Evolutionary conservation across 768 basidiomycete species (phyloP).

Genomic region (Leucosporidium yakuticum): DNA sequence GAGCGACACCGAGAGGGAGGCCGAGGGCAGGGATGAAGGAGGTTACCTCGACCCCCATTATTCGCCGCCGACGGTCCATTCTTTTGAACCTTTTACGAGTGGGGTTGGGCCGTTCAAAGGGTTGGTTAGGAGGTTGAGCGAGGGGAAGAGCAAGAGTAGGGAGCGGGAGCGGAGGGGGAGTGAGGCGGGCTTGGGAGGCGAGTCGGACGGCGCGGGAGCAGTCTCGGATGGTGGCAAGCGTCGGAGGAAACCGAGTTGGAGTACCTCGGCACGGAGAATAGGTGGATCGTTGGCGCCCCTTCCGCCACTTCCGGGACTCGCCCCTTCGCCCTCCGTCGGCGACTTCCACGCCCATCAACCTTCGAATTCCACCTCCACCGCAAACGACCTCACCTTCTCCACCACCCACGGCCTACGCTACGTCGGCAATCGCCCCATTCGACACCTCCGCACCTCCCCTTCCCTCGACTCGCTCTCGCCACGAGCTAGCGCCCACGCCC

Average conservation of each 20-base stretch:
- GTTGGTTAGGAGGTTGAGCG: too few species aligned
- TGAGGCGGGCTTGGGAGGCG: too few species aligned
- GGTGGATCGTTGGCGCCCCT: too few species aligned
- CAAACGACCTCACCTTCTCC: too few species aligned
- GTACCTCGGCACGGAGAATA: too few species aligned
- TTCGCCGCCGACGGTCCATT: constrained; percentile 19
- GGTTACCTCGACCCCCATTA: neutral
- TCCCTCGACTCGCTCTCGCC: constrained; percentile 18
- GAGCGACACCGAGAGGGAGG: constrained; percentile 7
- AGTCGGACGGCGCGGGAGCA: too few species aligned
- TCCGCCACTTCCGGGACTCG: neutral
- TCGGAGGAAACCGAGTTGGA: too few species aligned
- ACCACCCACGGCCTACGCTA: neutral
- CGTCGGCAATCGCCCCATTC: constrained; percentile 19
- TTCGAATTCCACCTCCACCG: too few species aligned
- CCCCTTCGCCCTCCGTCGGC: neutral
- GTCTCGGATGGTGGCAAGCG: too few species aligned
- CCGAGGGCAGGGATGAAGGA: neutral
- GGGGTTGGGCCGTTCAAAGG: neutral
- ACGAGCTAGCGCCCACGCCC: neutral
- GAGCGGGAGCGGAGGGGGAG: too few species aligned
- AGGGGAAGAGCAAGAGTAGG: too few species aligned
- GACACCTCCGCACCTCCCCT: constrained; percentile 6
- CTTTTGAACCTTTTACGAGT: constrained; percentile 23
- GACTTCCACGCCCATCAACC: too few species aligned